A percentile compares a stretch with the other conserved stretches of the same genome.
These are phyloP conservation scores for Cucumis hystrix DNA, from an alignment of 306 rosid genomes.

Conservation along the genomic window DNA sequence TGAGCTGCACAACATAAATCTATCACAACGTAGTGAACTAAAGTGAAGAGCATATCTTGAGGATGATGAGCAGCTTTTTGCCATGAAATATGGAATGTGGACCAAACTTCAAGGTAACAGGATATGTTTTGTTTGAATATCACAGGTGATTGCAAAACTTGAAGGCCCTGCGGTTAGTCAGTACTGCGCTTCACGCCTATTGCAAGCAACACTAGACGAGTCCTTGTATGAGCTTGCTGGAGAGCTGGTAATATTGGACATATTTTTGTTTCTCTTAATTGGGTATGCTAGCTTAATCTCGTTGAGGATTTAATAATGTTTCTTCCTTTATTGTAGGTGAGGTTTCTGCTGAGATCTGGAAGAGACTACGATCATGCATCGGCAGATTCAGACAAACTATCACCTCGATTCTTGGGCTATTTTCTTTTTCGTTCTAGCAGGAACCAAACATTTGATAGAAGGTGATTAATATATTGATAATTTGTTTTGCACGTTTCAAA, in stretches of 20 bases:
- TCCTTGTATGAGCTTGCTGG: slow-evolving; percentile 97
- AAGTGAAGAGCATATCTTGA: background rate
- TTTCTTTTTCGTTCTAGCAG: slow-evolving; percentile 61
- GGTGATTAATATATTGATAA: slow-evolving; percentile 24
- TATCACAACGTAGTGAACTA: background rate
- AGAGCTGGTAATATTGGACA: slow-evolving; percentile 56
- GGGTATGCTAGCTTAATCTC: slow-evolving; percentile 10
- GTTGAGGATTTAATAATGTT: slow-evolving; percentile 2
- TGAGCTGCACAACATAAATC: background rate
- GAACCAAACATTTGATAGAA: slow-evolving; percentile 61
- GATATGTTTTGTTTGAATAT: slow-evolving; percentile 16
- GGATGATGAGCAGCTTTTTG: background rate
- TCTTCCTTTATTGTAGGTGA: slow-evolving; percentile 45
- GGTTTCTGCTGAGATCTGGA: slow-evolving; percentile 96
- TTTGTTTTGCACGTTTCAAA: slow-evolving; percentile 4
- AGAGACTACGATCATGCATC: slow-evolving; percentile 70
- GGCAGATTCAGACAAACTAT: slow-evolving; percentile 47
- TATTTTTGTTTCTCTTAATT: background rate
- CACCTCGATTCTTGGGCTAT: slow-evolving; percentile 90
- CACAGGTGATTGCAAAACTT: slow-evolving; percentile 92
- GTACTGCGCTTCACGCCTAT: slow-evolving; percentile 79
- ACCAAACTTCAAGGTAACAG: background rate
- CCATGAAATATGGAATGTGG: background rate
- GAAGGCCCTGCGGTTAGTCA: slow-evolving; percentile 98
- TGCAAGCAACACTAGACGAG: slow-evolving; percentile 96